A percentile compares a stretch with the other conserved stretches of the same genome.
phyloP scores from a whole-genome alignment of 2,329 filamentous ascomycete genomes.

The Rachicladosporium sp. region DNA sequence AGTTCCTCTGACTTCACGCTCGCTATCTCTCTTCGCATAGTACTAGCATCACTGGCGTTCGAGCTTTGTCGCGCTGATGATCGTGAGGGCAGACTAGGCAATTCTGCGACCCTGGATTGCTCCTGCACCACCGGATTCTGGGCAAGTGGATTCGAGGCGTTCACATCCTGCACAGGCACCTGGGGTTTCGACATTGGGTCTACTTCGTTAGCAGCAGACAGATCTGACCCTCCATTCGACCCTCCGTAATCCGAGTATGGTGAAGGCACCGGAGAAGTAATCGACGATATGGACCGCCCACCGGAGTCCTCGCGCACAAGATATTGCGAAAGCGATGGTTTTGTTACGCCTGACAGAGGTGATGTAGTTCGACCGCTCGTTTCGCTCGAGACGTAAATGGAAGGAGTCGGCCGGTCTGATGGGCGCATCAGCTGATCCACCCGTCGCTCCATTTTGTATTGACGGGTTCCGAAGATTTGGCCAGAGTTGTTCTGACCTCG shows the following conservation, averaged over 20 bases:
- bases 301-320: slow-evolving; percentile 18
- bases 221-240: slow-evolving; percentile 2
- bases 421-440: slow-evolving; percentile 15
- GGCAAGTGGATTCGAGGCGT: too few relatives aligned
- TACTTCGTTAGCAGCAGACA: slow-evolving; percentile 23
- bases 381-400: slow-evolving; percentile 6
- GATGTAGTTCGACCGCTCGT: slow-evolving; percentile 1
- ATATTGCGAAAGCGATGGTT: slow-evolving; percentile 19
- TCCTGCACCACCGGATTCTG: too few relatives aligned
- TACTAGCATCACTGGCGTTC: too few relatives aligned
- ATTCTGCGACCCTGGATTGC: too few relatives aligned
- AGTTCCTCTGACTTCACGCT: too few relatives aligned
- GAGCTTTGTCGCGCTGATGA: too few relatives aligned
- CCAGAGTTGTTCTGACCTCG: too few relatives aligned
- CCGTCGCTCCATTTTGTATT: slow-evolving; percentile 15
- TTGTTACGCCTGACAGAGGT: slow-evolving; percentile 10
- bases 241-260: slow-evolving; percentile 9
- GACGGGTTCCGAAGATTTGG: slow-evolving; percentile 12
- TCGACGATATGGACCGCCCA: slow-evolving; percentile 7
- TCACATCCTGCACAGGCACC: too few relatives aligned
- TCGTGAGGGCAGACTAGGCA: too few relatives aligned
- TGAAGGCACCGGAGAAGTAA: slow-evolving; percentile 13
- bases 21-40: too few relatives aligned
- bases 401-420: slow-evolving; percentile 12
- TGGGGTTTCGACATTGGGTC: slow-evolving; percentile 18